Conservation (phyloP, 768 basidiomycete genomes). For the Serendipita sp. region DNA sequence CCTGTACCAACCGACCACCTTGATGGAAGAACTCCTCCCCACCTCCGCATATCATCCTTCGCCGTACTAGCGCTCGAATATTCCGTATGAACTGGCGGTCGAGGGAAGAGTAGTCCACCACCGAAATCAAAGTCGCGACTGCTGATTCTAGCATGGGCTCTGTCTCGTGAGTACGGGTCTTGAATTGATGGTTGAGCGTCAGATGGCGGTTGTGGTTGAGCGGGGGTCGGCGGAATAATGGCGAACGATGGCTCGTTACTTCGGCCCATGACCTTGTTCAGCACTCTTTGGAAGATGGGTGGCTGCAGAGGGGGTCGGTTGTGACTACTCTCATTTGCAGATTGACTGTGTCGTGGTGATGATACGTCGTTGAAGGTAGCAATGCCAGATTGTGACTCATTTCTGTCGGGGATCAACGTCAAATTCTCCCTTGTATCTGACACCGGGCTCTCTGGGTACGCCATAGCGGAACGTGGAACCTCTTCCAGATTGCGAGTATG, state of each 20-base stretch:
- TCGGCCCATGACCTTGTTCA: background rate
- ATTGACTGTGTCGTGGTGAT: background rate
- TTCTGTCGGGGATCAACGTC: background rate
- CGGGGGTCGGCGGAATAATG: background rate
- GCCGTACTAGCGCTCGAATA: constrained; percentile 3
- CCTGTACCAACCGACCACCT: background rate
- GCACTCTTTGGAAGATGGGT: background rate
- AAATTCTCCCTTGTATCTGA: background rate
- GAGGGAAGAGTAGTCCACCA: background rate
- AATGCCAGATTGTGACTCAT: background rate
- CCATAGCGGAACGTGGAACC: background rate
- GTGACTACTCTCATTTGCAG: background rate
- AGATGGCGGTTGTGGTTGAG: background rate
- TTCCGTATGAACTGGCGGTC: background rate
- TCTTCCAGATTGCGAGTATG: constrained; percentile 1
- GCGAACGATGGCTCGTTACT: background rate
- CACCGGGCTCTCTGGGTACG: constrained; percentile 3
- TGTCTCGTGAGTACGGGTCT: background rate
- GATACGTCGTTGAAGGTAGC: background rate
- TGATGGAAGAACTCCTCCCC: background rate
- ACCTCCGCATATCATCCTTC: constrained; percentile 1
- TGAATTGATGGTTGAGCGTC: background rate
- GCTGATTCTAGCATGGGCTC: background rate
- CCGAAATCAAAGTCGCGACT: constrained; percentile 2
- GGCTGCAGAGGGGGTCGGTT: background rate